Evolutionary conservation across 2,329 filamentous ascomycete genomes (phyloP), one percentile per base, ranked within the genome.

Genomic region (Drechslerella coelobrocha): DNA sequence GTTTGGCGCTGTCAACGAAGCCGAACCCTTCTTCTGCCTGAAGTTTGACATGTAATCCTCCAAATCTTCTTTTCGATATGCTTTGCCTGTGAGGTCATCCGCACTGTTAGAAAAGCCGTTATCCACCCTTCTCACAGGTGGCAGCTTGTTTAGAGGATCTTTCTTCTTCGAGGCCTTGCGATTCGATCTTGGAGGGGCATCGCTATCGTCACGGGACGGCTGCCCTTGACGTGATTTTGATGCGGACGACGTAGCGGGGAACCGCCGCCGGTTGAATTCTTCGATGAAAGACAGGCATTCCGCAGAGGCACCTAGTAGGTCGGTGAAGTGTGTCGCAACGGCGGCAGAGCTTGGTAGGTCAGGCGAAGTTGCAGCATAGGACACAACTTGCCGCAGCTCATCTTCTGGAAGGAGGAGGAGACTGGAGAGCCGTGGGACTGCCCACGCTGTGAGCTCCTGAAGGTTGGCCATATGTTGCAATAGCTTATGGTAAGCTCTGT

Each of bases 361-460:
- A 4, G 57, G 59, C 1, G 66, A 63, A 0, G 87, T 89, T 34
- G 86, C 82, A 1, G 90, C 87, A 78, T 97, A 97, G 51, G 90
- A 86, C 74, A 97, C 83, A 45, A 97, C 85, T 77, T 97, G 91
- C 76, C 87, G 86, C 29, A 97, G 82, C 41, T 93, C 92, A 10
- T 90, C 87, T 34, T 96, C 87, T 34, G 96, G 92, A 9, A 97
- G 83, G 6, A 92, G 91, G 0, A 99, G 84, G 14, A 99, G 83
- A 77, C 86, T 86, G 23, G 88, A 87, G 6, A 99, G 85, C 77
- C 92, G 90, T 52, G 88, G 83, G 41, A 87, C 76, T 26, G 86
- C 86, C 86, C 86, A 88, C 21, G 63, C 53, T 23, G 59, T 59
- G 17, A 71, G 19, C 3, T 71, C 66, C 21, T 61, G 45, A 7